Conservation (phyloP, 441 rosid species). For the Metrosideros polymorpha region DNA sequence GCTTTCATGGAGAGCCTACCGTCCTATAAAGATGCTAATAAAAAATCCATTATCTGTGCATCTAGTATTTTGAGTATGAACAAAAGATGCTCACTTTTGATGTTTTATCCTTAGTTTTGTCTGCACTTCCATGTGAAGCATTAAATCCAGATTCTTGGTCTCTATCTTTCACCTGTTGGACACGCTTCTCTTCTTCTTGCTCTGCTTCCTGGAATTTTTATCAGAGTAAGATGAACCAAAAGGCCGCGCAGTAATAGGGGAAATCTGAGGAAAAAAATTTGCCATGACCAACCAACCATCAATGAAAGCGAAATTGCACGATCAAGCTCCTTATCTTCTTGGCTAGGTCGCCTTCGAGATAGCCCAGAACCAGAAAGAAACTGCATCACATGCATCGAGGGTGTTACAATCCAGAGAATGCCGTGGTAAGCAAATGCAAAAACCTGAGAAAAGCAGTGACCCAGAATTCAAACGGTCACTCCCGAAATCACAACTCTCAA, state of each 20-base stretch:
- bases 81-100: neutral
- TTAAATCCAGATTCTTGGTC: constrained; percentile 10
- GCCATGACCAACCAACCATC: constrained; percentile 33
- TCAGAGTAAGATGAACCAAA: constrained; percentile 1
- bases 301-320: constrained; percentile 67
- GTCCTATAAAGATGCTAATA: neutral
- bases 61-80: neutral
- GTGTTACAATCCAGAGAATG: neutral
- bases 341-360: constrained; percentile 22
- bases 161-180: constrained; percentile 19
- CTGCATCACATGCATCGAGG: constrained; percentile 20
- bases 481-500: neutral
- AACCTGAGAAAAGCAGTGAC: neutral
- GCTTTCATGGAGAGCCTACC: neutral
- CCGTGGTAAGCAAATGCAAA: neutral
- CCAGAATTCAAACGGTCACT: neutral
- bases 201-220: constrained; percentile 52
- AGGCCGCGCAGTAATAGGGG: neutral
- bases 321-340: constrained; percentile 64
- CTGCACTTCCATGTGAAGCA: constrained; percentile 15
- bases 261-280: neutral
- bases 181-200: constrained; percentile 37
- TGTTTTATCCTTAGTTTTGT: constrained; percentile 8
- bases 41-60: neutral
- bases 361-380: constrained; percentile 21